Evolutionary conservation across 129 eudicot species (phyloP), one percentile per base, ranked within the genome.

Genomic region (Saposhnikovia divaricata): DNA sequence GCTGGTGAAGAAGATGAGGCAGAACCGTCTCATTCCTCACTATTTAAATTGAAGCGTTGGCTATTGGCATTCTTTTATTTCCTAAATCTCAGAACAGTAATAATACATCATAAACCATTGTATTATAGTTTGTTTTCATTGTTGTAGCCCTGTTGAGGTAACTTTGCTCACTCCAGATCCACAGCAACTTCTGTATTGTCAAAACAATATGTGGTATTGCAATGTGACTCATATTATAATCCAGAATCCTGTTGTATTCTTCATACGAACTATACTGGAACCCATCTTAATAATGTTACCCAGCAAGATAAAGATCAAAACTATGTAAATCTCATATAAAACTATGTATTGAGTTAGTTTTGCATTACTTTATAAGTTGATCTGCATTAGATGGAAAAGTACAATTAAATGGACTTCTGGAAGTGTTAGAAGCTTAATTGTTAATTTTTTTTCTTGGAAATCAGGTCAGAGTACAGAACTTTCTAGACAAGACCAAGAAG

Each of bases 401-500:
- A 59, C 66, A 59, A 59, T 8, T 9, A 59, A 23, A 2, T 59
- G 66, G 31, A 59, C 31, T 59, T 59, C 66, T n/a, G 66, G 31
- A 59, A 28, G 5, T 23, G 6, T 15, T 74, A 39, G 42, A 25
- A 46, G 48, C 63, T 76, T 34, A 9, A 57, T 48, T 80, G 50
- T 46, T 39, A 19, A 4, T 47, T 40, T 15, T 80, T 77, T 18
- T 69, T 25, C 47, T 39, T 42, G 81, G 76, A 70, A 31, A 79
- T 80, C 86, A 93, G 98, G 93, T 78, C 46, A 87, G 91, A 78
- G 88, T 93, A 81, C 89, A 90, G 73, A 86, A 82, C 74, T 93
- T 93, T 78, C 79, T 93, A 80, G 97, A 91, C 82, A 93, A 88
- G 74, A 79, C 88, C 48, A 91, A 93, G 84, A 83, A 77, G 85